Evolutionary conservation across 1,139 yeast genomes (phyloP).

Genomic region (Hanseniaspora sp.): DNA sequence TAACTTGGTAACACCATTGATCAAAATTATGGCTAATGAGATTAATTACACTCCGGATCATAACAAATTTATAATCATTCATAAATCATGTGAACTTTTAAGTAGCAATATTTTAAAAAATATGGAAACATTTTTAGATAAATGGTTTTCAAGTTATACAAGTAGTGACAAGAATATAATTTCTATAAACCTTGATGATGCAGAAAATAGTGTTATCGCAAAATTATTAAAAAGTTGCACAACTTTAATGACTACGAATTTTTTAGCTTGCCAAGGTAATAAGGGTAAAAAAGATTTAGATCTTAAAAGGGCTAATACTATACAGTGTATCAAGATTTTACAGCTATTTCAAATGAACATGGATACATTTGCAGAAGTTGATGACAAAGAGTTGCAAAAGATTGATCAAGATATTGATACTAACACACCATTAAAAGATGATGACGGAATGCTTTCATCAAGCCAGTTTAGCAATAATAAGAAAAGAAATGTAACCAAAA

Average conservation of each 20-base stretch:
- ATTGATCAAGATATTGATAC: not conserved
- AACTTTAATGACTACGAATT: not conserved
- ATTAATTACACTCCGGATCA: not conserved
- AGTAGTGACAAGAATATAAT: not conserved
- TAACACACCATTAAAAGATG: not conserved
- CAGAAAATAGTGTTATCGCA: not conserved
- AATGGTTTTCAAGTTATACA: slow-evolving; percentile 3
- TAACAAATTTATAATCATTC: slow-evolving; percentile 5
- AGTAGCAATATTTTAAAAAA: slow-evolving; percentile 1
- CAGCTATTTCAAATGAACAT: slow-evolving; percentile 23
- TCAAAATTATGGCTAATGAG: not conserved
- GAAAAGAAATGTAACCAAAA: too few relatives aligned
- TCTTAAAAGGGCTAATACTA: not conserved
- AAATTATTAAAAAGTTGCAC: slow-evolving; percentile 1
- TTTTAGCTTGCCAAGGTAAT: slow-evolving; percentile 4
- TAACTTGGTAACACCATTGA: not conserved
- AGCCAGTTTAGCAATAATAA: not conserved
- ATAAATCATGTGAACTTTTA: slow-evolving; percentile 4
- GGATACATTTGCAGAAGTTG: not conserved
- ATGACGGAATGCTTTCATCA: not conserved
- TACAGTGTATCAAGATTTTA: slow-evolving; percentile 7
- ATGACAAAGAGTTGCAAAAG: not conserved
- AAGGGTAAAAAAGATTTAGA: slow-evolving; percentile 3
- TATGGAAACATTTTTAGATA: not conserved
- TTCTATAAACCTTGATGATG: not conserved